Evolutionary conservation across 2,329 filamentous ascomycete species (phyloP).

Genomic region (Aspergillus calidoustus): DNA sequence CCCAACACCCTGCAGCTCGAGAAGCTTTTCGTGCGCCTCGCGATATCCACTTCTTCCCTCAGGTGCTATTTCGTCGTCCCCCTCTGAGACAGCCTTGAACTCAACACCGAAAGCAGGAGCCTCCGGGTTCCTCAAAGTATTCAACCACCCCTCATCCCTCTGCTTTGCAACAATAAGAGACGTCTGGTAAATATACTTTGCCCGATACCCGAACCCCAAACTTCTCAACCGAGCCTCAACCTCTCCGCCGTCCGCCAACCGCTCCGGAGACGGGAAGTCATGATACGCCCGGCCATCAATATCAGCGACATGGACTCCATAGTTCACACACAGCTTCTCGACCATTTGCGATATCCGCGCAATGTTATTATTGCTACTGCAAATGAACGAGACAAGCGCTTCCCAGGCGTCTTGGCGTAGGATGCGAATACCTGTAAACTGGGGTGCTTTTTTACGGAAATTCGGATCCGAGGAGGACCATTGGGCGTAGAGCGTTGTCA

Average conservation of each 20-base stretch:
- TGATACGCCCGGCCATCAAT: slow-evolving; percentile 75
- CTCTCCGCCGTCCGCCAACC: slow-evolving; percentile 66
- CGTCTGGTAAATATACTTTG: slow-evolving; percentile 88
- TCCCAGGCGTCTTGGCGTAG: slow-evolving; percentile 97
- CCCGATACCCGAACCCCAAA: slow-evolving; percentile 91
- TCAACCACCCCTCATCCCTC: slow-evolving; percentile 74
- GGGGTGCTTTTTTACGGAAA: slow-evolving; percentile 83
- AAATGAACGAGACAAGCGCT: slow-evolving; percentile 90
- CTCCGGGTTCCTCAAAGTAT: slow-evolving; percentile 76
- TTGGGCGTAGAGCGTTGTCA: slow-evolving; percentile 76
- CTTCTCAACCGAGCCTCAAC: slow-evolving; percentile 80
- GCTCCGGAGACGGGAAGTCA: slow-evolving; percentile 80
- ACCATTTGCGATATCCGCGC: slow-evolving; percentile 95
- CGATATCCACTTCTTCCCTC: slow-evolving; percentile 70
- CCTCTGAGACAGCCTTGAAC: slow-evolving; percentile 35
- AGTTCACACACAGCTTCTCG: slow-evolving; percentile 85
- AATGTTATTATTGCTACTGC: slow-evolving; percentile 99
- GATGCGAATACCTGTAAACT: slow-evolving; percentile 90
- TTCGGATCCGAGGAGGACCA: slow-evolving; percentile 88
- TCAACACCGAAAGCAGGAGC: slow-evolving; percentile 62
- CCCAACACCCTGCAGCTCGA: slow-evolving; percentile 83
- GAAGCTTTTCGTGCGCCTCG: slow-evolving; percentile 76
- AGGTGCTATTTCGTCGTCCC: slow-evolving; percentile 55
- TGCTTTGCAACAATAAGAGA: slow-evolving; percentile 73
- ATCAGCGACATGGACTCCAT: slow-evolving; percentile 75